These are phyloP conservation scores for Xylaria multiplex DNA, from an alignment of 2,329 filamentous ascomycete genomes.

Conservation along the genomic window DNA sequence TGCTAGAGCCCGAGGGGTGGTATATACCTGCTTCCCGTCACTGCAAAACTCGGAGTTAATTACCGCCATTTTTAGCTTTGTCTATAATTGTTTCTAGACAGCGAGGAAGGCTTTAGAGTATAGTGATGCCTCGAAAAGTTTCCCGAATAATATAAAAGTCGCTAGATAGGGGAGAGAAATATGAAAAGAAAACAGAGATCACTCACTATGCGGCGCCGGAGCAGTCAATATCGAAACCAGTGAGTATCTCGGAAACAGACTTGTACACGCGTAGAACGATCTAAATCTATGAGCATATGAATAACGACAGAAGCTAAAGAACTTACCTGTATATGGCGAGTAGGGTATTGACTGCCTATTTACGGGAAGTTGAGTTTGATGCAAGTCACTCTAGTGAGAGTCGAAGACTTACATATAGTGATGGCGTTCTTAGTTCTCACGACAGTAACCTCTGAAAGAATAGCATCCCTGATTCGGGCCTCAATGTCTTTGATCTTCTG, in stretches of 20 bases:
- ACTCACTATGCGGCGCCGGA: conserved; percentile 75
- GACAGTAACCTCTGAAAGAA: conserved; percentile 84
- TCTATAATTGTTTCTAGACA: not conserved
- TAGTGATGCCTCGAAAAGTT: not conserved
- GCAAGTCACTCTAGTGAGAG: not conserved
- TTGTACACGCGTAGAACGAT: conserved; percentile 89
- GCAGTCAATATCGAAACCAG: conserved; percentile 89
- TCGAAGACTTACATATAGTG: conserved; percentile 67
- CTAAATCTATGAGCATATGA: conserved; percentile 21
- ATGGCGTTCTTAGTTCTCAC: conserved; percentile 88
- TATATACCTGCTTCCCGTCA: conserved; percentile 82
- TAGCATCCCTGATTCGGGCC: conserved; percentile 75
- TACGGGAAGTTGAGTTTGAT: conserved; percentile 19
- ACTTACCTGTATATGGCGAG: conserved; percentile 75
- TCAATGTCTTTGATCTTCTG: conserved; percentile 90
- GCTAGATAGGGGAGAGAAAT: not conserved
- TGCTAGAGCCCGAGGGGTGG: conserved; percentile 78
- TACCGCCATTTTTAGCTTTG: not conserved
- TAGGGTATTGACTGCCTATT: conserved; percentile 79
- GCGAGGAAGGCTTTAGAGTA: too few relatives aligned
- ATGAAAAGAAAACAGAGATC: too few relatives aligned
- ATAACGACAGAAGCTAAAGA: not conserved
- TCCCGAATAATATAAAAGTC: not conserved
- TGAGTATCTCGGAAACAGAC: conserved; percentile 83
- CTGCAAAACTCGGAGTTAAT: not conserved